Base-by-base conservation (phyloP, 768 basidiomycete species). In the Suillus sp. region DNA sequence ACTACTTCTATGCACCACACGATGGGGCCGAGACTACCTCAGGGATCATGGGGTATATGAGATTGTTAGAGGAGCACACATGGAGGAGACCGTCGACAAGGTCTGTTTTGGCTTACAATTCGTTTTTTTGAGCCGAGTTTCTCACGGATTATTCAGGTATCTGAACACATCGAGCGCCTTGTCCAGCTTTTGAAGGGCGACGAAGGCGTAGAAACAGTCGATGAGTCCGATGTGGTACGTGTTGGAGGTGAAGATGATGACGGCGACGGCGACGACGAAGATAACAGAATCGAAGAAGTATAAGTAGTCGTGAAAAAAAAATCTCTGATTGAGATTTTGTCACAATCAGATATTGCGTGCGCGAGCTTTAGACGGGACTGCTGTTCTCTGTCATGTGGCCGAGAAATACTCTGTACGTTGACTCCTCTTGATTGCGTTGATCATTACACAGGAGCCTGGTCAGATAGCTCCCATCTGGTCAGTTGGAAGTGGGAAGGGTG, bases 101-200 rank as follows among this genome's bases (percentile, higher is more conserved):
- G 95, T 90, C 58, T 53, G 81, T 75, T 27, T 51, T 20, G 30
- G 32, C 32, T 42, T 50, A 22, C 18, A 27, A 56, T 30, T 20
- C 18, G 20, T 42, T 53, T 6, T n/a, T 22, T 18, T 34, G 35
- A n/a, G 2, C 4, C n/a, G 18, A 56, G 32, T 16, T 22, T 50
- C 63, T 13, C 27, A 60, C 6, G 55, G 1, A 37, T 42, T 0
- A 38, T 62, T 35, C 69, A 96, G 93, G 86, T 96, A 54, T 86
- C 88, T 2, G 93, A 94, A 72, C 89, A 91, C 50, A 91, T 97
- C 45, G 93, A 95, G 70, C 86, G 94, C 18, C 79, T 99, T 9
- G 97, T 98, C 4, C 89, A 84, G 65, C 77, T 98, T n/a, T 73
- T 99, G 42, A 87, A 95, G 69, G 84, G 93, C 1, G 85, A 89